A percentile compares a stretch with the other conserved stretches of the same genome.
phyloP scores from a whole-genome alignment of 2,329 filamentous ascomycete genomes.

The Epichloe gansuensis region DNA sequence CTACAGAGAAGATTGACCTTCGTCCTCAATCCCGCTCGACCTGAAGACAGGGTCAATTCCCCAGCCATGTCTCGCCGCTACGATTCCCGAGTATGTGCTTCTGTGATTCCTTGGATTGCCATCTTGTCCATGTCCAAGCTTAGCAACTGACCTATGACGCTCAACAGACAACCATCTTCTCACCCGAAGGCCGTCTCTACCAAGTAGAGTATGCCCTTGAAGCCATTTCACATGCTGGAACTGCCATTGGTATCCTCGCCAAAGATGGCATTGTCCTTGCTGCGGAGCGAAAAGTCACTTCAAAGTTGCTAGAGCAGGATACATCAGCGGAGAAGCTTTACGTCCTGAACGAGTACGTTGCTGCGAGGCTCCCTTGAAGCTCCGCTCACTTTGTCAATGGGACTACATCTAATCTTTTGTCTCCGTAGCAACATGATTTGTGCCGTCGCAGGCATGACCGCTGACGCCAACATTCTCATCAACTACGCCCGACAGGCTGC shows the following conservation, averaged over 20 bases:
- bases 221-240: conserved; percentile 96
- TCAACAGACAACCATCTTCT: conserved; percentile 93
- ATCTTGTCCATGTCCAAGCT: not conserved
- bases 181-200: conserved; percentile 93
- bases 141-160: not conserved
- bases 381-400: not conserved
- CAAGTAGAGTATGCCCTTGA: conserved; percentile 99
- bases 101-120: conserved; percentile 8
- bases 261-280: conserved; percentile 98
- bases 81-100: conserved; percentile 73
- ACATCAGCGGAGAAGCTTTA: conserved; percentile 99
- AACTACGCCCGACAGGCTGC: conserved; percentile 97
- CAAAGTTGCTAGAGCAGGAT: conserved; percentile 97
- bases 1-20: not conserved
- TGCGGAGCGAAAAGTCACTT: conserved; percentile 96
- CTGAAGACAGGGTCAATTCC: not conserved
- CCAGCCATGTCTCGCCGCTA: conserved; percentile 81
- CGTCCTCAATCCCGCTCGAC: not conserved
- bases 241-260: conserved; percentile 89
- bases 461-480: conserved; percentile 99
- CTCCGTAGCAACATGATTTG: conserved; percentile 91
- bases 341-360: conserved; percentile 84
- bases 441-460: conserved; percentile 97
- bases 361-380: no score
- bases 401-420: not conserved